phyloP scores from a whole-genome alignment of 2,329 filamentous ascomycete species.

The Daldinia sp. region DNA sequence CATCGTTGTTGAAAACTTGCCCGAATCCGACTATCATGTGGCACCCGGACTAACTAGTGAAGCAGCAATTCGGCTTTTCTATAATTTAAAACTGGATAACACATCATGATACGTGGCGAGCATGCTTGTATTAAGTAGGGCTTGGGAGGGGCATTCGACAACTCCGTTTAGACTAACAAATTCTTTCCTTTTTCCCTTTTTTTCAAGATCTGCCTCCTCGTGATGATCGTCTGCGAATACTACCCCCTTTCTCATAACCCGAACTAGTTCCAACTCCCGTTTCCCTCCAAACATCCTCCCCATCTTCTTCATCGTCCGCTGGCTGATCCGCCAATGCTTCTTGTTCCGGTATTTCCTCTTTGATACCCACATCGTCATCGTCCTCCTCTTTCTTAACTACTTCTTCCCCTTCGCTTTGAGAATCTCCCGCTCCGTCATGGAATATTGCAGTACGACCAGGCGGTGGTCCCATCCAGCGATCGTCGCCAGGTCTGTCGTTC shows the following conservation, averaged over 20 bases:
- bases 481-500: background rate
- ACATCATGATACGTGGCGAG: conserved; percentile 7
- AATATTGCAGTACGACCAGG: background rate
- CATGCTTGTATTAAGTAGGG: conserved; percentile 1
- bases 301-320: conserved; percentile 50
- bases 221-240: conserved; percentile 43
- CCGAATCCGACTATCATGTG: conserved; percentile 4
- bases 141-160: background rate
- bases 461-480: conserved; percentile 12
- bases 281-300: conserved; percentile 42
- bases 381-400: conserved; percentile 37
- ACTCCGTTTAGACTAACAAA: background rate
- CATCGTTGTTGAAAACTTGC: background rate
- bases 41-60: conserved; percentile 7
- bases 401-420: conserved; percentile 16
- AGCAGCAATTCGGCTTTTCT: conserved; percentile 4
- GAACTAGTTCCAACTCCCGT: conserved; percentile 41
- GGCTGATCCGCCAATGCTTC: conserved; percentile 36
- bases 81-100: conserved; percentile 13
- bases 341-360: conserved; percentile 43
- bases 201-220: conserved; percentile 37
- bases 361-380: conserved; percentile 40
- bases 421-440: conserved; percentile 7
- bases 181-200: background rate
- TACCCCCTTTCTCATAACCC: conserved; percentile 34